Percentiles rank a stretch among this genome's conserved stretches.
phyloP scores from a whole-genome alignment of 768 basidiomycete genomes.

The Kwoniella sp. region DNA sequence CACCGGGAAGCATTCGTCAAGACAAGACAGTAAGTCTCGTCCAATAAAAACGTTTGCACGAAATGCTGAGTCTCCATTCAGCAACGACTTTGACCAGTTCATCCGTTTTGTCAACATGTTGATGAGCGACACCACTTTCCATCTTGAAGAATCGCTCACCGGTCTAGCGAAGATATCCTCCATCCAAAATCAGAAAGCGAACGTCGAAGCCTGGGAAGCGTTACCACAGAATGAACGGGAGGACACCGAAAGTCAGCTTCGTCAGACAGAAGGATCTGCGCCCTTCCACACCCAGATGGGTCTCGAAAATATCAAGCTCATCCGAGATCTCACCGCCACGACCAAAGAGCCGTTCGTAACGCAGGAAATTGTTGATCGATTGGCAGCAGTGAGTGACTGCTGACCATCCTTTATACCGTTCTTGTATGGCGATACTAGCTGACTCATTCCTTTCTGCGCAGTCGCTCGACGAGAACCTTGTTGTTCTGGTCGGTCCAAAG shows the following conservation, averaged over 20 bases:
- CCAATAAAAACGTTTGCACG: not conserved
- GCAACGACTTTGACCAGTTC: constrained; percentile 82
- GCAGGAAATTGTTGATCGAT: constrained; percentile 89
- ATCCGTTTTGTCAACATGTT: constrained; percentile 94
- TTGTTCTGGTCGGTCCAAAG: constrained; percentile 82
- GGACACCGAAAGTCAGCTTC: constrained; percentile 76
- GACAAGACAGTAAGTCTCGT: constrained; percentile 70
- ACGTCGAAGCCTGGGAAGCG: constrained; percentile 69
- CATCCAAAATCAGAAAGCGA: constrained; percentile 81
- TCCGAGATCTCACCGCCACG: constrained; percentile 89
- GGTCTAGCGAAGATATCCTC: constrained; percentile 85
- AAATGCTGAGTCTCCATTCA: too few relatives aligned
- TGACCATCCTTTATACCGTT: too few relatives aligned
- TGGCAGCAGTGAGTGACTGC: constrained; percentile 83
- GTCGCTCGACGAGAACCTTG: constrained; percentile 82
- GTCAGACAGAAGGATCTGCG: constrained; percentile 78
- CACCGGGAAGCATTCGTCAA: constrained; percentile 83
- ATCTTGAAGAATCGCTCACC: constrained; percentile 91
- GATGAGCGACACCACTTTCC: constrained; percentile 98
- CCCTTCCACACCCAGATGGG: constrained; percentile 84
- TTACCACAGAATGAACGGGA: constrained; percentile 71
- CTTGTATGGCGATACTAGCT: too few relatives aligned
- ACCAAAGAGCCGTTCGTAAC: constrained; percentile 91
- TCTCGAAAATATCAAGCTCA: constrained; percentile 81
- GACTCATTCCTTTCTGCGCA: too few relatives aligned